These are phyloP conservation scores for Linnemannia hyalina DNA, from an alignment of 192 early-diverging fungal genomes.

Conservation along the genomic window DNA sequence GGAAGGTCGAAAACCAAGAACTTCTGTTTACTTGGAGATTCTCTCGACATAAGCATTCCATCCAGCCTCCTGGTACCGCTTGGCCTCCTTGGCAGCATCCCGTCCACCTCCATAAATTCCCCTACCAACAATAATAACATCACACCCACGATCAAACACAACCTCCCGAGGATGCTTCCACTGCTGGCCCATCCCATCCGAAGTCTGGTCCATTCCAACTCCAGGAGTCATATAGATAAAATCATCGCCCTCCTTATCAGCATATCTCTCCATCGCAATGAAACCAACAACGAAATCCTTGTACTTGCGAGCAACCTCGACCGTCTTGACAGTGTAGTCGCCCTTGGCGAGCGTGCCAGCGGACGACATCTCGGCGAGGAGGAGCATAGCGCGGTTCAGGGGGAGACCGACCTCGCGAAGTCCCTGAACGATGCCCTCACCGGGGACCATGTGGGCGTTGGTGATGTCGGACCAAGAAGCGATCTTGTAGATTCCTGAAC, in stretches of 20 bases:
- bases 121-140: conserved; percentile 98
- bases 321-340: conserved; percentile 86
- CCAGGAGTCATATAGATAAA: conserved; percentile 97
- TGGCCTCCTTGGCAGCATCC: conserved; percentile 77
- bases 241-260: conserved; percentile 77
- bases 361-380: conserved; percentile 98
- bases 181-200: conserved; percentile 95
- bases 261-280: conserved; percentile 71
- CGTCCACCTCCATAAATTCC: conserved; percentile 94
- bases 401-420: conserved; percentile 90
- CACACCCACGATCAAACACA: conserved; percentile 85
- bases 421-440: conserved; percentile 96
- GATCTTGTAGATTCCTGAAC: conserved; percentile 90
- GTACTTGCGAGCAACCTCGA: conserved; percentile 88
- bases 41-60: conserved; percentile 92
- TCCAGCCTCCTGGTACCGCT: conserved; percentile 92
- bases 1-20: neutral
- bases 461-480: conserved; percentile 96
- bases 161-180: conserved; percentile 94
- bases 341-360: conserved; percentile 88
- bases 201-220: conserved; percentile 85
- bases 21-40: conserved; percentile 35
- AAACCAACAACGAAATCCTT: conserved; percentile 96
- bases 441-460: conserved; percentile 94
- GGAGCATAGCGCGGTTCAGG: conserved; percentile 80